phyloP scores from a whole-genome alignment of 73 alveolate genomes.

The Blepharisma stoltei region DNA sequence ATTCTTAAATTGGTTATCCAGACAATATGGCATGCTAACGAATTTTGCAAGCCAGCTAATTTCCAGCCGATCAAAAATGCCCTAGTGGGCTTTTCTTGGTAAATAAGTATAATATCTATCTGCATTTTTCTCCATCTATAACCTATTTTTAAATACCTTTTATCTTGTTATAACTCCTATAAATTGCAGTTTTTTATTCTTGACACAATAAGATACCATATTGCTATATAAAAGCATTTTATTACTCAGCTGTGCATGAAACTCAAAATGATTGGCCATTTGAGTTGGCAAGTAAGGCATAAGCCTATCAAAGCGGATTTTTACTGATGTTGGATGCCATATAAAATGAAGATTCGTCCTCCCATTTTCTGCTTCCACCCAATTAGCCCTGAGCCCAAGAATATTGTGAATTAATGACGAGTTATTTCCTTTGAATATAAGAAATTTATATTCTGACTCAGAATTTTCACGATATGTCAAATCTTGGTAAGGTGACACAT shows the following conservation, averaged over 20 bases:
- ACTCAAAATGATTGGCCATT: conserved; percentile 86
- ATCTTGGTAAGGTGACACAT: too few relatives aligned
- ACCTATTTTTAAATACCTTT: too few relatives aligned
- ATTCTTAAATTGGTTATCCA: too few relatives aligned
- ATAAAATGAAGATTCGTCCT: neutral
- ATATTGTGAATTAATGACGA: conserved; percentile 46
- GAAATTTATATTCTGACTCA: neutral
- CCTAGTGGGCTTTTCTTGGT: too few relatives aligned
- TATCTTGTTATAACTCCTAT: too few relatives aligned
- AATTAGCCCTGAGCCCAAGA: conserved; percentile 47
- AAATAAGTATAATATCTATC: too few relatives aligned
- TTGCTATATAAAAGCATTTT: conserved; percentile 82
- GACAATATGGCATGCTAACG: too few relatives aligned
- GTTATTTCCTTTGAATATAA: conserved; percentile 69
- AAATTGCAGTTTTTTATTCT: too few relatives aligned
- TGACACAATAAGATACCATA: conserved; percentile 42
- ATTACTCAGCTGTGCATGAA: conserved; percentile 79
- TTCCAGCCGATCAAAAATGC: too few relatives aligned
- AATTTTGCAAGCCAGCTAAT: too few relatives aligned
- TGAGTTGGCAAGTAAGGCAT: conserved; percentile 17
- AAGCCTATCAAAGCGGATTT: conserved; percentile 12
- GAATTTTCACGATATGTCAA: too few relatives aligned
- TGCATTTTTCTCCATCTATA: too few relatives aligned
- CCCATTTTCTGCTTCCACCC: conserved; percentile 35
- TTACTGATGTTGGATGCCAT: conserved; percentile 12